A percentile compares a stretch with the other conserved stretches of the same genome.
Conservation (phyloP, 2,329 filamentous ascomycete genomes). For the Apiospora aurea region DNA sequence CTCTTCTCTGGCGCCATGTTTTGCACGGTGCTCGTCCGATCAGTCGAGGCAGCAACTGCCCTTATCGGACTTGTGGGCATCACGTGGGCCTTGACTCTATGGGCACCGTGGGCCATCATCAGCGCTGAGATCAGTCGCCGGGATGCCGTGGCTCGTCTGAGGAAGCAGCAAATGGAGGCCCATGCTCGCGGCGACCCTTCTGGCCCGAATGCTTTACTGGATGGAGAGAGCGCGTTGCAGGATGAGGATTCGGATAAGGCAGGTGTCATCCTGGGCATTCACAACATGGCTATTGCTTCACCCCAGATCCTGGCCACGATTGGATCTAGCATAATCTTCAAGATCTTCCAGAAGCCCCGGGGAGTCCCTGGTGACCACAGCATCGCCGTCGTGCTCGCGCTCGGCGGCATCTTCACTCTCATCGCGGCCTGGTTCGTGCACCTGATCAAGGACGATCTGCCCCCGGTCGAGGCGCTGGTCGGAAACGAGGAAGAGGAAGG, state of each 20-base stretch:
- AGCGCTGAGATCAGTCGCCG: slow-evolving; percentile 88
- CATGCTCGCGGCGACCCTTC: slow-evolving; percentile 31
- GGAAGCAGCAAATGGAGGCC: slow-evolving; percentile 42
- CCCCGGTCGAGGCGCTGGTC: slow-evolving; percentile 47
- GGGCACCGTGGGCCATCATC: slow-evolving; percentile 96
- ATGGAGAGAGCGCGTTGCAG: slow-evolving; percentile 45
- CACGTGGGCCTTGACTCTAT: slow-evolving; percentile 90
- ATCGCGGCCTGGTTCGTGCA: slow-evolving; percentile 77
- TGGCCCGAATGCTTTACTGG: slow-evolving; percentile 37
- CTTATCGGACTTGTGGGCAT: slow-evolving; percentile 85
- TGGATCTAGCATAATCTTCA: slow-evolving; percentile 84
- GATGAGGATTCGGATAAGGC: slow-evolving; percentile 75
- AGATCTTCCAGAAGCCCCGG: slow-evolving; percentile 83
- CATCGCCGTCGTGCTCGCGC: slow-evolving; percentile 84
- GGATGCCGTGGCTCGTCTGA: slow-evolving; percentile 64
- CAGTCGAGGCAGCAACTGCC: slow-evolving; percentile 74
- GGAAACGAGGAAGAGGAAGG: slow-evolving; percentile 53
- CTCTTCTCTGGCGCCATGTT: slow-evolving; percentile 85
- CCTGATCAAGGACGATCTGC: slow-evolving; percentile 68
- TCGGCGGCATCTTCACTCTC: slow-evolving; percentile 81
- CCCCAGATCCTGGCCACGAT: slow-evolving; percentile 92
- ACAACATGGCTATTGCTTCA: slow-evolving; percentile 92
- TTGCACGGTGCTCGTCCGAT: slow-evolving; percentile 79
- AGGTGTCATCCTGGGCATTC: slow-evolving; percentile 90
- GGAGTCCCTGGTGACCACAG: slow-evolving; percentile 85